A percentile compares a stretch with the other conserved stretches of the same genome.
These are phyloP conservation scores for Aspergillus alliaceus DNA, from an alignment of 2,329 filamentous ascomycete genomes.

Conservation along the genomic window DNA sequence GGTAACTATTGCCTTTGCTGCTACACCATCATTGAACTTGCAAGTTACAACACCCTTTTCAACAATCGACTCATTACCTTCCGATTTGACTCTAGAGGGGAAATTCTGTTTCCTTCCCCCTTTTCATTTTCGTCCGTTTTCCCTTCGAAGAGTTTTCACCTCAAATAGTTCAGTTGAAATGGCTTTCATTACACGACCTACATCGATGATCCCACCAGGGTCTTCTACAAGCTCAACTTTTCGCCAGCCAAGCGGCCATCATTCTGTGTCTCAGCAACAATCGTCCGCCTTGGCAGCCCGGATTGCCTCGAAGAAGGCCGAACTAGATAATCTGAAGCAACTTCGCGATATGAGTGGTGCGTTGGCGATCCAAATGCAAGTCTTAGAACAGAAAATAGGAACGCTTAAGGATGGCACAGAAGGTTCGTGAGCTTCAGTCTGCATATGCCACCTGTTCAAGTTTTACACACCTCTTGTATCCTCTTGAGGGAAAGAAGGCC, in stretches of 20 bases:
- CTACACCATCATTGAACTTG: too few relatives aligned
- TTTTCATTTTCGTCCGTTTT: too few relatives aligned
- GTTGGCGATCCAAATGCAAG: slow-evolving; percentile 64
- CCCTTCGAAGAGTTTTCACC: too few relatives aligned
- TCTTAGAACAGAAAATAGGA: slow-evolving; percentile 59
- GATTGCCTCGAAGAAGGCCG: slow-evolving; percentile 63
- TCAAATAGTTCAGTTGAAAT: slow-evolving; percentile 17
- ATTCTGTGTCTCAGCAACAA: slow-evolving; percentile 44
- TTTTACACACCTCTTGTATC: not conserved
- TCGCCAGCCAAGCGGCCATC: slow-evolving; percentile 30
- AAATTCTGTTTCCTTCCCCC: too few relatives aligned
- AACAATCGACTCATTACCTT: not conserved
- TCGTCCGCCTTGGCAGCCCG: slow-evolving; percentile 60
- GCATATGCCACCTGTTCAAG: not conserved
- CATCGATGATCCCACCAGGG: slow-evolving; percentile 31
- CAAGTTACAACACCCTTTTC: too few relatives aligned
- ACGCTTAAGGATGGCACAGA: slow-evolving; percentile 64
- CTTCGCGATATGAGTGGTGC: slow-evolving; percentile 61
- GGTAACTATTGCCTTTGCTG: too few relatives aligned
- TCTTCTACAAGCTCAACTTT: slow-evolving; percentile 27
- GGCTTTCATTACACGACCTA: slow-evolving; percentile 38
- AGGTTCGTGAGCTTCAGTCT: slow-evolving; percentile 38
- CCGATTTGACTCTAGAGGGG: not conserved
- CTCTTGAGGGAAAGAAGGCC: not conserved
- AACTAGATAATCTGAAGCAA: slow-evolving; percentile 62